Evolutionary conservation across 1,139 yeast species (phyloP).

Genomic region (Blastobotrys raffinosifermentans): DNA sequence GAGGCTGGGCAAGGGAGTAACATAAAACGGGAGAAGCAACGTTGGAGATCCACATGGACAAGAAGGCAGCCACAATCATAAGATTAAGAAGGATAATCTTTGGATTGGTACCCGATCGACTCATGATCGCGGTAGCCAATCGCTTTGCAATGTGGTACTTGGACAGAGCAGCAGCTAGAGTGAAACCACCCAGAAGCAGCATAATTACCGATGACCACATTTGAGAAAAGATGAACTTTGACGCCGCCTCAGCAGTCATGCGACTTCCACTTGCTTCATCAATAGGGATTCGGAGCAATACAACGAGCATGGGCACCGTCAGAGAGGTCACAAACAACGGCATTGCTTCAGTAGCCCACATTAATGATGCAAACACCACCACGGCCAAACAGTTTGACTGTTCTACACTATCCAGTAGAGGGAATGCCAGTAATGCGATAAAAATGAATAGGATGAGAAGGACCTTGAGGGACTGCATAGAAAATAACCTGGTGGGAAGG

Average conservation of each 20-base stretch:
- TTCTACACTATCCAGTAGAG: slow-evolving; percentile 49
- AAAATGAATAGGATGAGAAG: slow-evolving; percentile 43
- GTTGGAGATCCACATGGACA: slow-evolving; percentile 93
- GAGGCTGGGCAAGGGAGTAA: slow-evolving; percentile 83
- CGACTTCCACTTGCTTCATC: slow-evolving; percentile 41
- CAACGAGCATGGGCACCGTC: slow-evolving; percentile 72
- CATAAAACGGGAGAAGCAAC: slow-evolving; percentile 95
- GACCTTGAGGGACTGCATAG: slow-evolving; percentile 27
- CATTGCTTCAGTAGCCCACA: slow-evolving; percentile 93
- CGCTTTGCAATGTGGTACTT: slow-evolving; percentile 85
- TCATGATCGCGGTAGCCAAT: slow-evolving; percentile 71
- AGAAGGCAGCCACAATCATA: slow-evolving; percentile 78
- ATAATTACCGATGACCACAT: slow-evolving; percentile 96
- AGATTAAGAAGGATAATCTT: slow-evolving; percentile 65
- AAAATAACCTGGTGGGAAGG: slow-evolving; percentile 21
- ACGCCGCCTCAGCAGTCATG: slow-evolving; percentile 61
- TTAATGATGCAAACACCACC: slow-evolving; percentile 66
- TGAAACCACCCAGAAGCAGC: slow-evolving; percentile 86
- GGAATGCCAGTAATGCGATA: slow-evolving; percentile 47
- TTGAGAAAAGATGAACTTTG: slow-evolving; percentile 67
- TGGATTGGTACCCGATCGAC: slow-evolving; percentile 84
- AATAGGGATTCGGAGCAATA: slow-evolving; percentile 64
- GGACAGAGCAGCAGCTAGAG: slow-evolving; percentile 88
- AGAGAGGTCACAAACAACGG: slow-evolving; percentile 84
- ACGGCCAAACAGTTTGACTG: slow-evolving; percentile 82